Evolutionary conservation across 2,329 filamentous ascomycete genomes (phyloP), one percentile per base, ranked within the genome.

Genomic region (Scopulariopsis brevicaulis): DNA sequence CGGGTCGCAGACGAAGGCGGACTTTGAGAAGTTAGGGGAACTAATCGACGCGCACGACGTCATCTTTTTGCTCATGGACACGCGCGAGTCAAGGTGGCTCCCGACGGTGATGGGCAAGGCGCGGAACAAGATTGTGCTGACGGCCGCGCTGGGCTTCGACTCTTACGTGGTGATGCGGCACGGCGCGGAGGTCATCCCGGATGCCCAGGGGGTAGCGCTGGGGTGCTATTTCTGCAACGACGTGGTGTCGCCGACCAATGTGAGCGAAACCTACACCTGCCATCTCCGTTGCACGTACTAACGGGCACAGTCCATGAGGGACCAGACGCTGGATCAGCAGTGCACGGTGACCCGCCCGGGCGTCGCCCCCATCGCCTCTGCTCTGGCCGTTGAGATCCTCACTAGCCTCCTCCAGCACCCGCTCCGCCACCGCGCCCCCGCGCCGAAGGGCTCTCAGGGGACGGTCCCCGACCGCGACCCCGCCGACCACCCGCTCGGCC

Each of bases 201-300:
- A 77, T 3, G 69, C 73, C 50, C 76, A 81, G 12, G 78, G 74
- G n/a, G 76, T 83, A 56, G 84, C 89, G 28, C 77, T 97, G 28
- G 94, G 94, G 11, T 99, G 94, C 72, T 99, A 99, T 70, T 99
- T 97, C 72, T 99, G 94, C 74, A 97, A 96, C 66, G 94, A 99
- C 69, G 93, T 99, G 28, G 93, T 97, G 55, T 90, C 93, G 7
- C 94, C 94, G 24, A 87, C 87, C 61, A 90, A 97, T 74, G 92
- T 96, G 75, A 83, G 87, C 80, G 40, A 25, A 34, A 50, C 15
- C 15, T 3, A n/a, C 1, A n/a, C 35, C 8, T 12, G 20, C 52
- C 5, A 28, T 40, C 15, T 37, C 34, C 53, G 52, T 40, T 12
- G 60, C 61, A 59, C 64, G 46, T 58, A 25, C 58, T 62, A 53